A percentile compares a stretch with the other conserved stretches of the same genome.
Conservation (phyloP, 768 basidiomycete species). For the Phylloporus sp. region DNA sequence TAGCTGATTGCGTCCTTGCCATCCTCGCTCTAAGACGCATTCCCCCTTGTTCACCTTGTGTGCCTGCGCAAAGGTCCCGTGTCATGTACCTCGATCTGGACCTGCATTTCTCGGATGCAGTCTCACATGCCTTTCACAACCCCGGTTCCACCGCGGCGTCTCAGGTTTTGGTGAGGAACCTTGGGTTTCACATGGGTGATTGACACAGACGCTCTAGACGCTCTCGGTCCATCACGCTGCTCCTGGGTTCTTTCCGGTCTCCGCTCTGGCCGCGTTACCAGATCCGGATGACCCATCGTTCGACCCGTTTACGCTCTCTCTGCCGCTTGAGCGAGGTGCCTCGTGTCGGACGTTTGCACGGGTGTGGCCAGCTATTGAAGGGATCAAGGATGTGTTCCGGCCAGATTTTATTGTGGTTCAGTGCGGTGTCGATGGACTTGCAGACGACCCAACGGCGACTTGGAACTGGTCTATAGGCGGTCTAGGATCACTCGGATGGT, state of each 20-base stretch:
- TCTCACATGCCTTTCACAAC: slow-evolving; percentile 69
- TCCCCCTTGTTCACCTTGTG: slow-evolving; percentile 11
- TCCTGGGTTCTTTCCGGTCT: slow-evolving; percentile 80
- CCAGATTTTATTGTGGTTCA: slow-evolving; percentile 83
- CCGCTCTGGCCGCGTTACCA: slow-evolving; percentile 48
- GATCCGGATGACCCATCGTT: slow-evolving; percentile 28
- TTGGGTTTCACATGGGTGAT: not conserved
- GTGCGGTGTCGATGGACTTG: slow-evolving; percentile 83
- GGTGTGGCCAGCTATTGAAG: slow-evolving; percentile 64
- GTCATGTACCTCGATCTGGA: slow-evolving; percentile 93
- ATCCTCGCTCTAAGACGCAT: slow-evolving; percentile 64
- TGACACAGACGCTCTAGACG: slow-evolving; percentile 41
- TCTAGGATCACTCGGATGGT: slow-evolving; percentile 69
- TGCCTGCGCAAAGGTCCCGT: slow-evolving; percentile 42
- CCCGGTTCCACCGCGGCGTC: slow-evolving; percentile 33
- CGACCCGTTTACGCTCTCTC: slow-evolving; percentile 69
- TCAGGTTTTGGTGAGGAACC: slow-evolving; percentile 45
- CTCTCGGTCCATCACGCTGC: slow-evolving; percentile 82
- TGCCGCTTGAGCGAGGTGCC: slow-evolving; percentile 75
- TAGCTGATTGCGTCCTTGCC: slow-evolving; percentile 83
- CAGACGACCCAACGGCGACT: slow-evolving; percentile 74
- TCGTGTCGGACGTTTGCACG: slow-evolving; percentile 56
- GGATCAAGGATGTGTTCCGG: slow-evolving; percentile 52
- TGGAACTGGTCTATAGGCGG: slow-evolving; percentile 68
- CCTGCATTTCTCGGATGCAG: slow-evolving; percentile 87